Conservation (phyloP, 2,329 filamentous ascomycete species). For the Colletotrichum tanaceti region DNA sequence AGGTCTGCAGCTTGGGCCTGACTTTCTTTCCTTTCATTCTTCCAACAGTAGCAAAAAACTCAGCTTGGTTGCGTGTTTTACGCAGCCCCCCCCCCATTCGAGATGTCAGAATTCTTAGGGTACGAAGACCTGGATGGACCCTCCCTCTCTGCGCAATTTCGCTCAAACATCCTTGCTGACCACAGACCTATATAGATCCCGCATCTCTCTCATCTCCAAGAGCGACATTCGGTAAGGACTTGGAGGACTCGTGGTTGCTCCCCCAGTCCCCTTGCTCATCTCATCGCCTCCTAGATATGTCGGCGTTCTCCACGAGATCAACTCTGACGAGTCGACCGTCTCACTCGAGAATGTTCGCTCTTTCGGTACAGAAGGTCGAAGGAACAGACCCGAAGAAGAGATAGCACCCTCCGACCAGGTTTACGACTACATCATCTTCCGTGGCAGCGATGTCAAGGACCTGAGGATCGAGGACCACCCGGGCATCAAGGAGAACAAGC, state of each 20-base stretch:
- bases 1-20: constrained; percentile 38
- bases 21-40: constrained; percentile 30
- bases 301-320: constrained; percentile 96
- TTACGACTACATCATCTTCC: constrained; percentile 99
- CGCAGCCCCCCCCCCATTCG: constrained; percentile 50
- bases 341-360: constrained; percentile 96
- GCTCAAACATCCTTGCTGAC: constrained; percentile 27
- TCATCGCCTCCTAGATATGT: constrained; percentile 75
- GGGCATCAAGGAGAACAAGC: constrained; percentile 78
- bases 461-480: constrained; percentile 89
- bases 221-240: constrained; percentile 89
- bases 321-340: constrained; percentile 95
- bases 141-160: constrained; percentile 31
- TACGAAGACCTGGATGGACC: constrained; percentile 51
- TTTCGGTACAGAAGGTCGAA: constrained; percentile 92
- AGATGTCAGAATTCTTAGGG: constrained; percentile 72
- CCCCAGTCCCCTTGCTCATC: constrained; percentile 32
- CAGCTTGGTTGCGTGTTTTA: constrained; percentile 55
- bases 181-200: constrained; percentile 69
- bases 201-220: constrained; percentile 96
- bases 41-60: constrained; percentile 21
- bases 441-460: constrained; percentile 98
- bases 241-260: constrained; percentile 39
- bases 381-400: constrained; percentile 81
- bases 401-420: constrained; percentile 85